phyloP scores from a whole-genome alignment of 768 basidiomycete species.

The Macrolepiota dolichaula region DNA sequence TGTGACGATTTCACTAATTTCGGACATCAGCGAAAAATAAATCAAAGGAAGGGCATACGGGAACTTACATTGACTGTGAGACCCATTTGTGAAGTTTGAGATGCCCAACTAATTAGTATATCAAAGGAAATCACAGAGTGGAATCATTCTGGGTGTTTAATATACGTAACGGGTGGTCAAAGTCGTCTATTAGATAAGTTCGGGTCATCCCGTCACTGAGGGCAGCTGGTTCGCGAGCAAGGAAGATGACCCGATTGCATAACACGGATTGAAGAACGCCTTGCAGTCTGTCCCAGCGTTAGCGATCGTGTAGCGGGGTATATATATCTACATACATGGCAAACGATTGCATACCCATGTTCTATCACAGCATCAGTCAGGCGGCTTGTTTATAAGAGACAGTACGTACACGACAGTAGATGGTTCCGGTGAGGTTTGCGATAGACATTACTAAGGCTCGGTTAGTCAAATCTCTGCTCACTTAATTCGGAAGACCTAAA shows the following conservation, averaged over 20 bases:
- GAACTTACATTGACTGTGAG: too few species aligned
- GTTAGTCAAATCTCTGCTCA: not conserved
- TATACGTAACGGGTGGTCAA: too few species aligned
- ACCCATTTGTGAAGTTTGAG: too few species aligned
- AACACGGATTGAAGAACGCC: slow-evolving; percentile 2
- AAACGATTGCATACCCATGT: not conserved
- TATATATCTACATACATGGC: not conserved
- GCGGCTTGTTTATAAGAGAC: not conserved
- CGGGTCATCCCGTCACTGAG: not conserved
- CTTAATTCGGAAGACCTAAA: not conserved
- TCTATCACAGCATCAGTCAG: not conserved
- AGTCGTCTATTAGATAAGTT: too few species aligned
- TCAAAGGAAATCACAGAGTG: too few species aligned
- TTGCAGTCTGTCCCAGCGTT: not conserved
- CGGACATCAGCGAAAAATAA: too few species aligned
- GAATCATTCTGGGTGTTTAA: too few species aligned
- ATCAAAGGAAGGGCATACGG: too few species aligned
- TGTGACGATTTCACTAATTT: too few species aligned
- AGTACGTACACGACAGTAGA: not conserved
- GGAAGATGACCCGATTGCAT: slow-evolving; percentile 2
- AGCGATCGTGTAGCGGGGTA: not conserved
- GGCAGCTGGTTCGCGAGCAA: slow-evolving; percentile 1
- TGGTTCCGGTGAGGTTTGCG: not conserved
- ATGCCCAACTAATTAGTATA: too few species aligned
- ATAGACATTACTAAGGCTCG: not conserved